phyloP scores from a whole-genome alignment of 345 rosid genomes.

The Brassica carinata region DNA sequence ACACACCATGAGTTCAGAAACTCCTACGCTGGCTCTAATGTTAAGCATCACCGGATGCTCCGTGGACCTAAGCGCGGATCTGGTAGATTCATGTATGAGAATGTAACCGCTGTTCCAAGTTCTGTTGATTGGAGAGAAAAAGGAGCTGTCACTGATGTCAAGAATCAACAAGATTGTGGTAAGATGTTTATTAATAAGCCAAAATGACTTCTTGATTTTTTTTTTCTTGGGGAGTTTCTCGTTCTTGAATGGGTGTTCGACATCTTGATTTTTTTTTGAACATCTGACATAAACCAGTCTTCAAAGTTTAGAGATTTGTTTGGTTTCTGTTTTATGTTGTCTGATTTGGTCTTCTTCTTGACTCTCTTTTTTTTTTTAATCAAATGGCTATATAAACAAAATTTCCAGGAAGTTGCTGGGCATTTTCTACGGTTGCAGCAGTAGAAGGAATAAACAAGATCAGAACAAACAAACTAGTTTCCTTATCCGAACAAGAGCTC shows the following conservation, averaged over 20 bases:
- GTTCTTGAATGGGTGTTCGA: background rate
- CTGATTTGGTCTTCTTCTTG: background rate
- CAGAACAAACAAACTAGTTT: conserved; percentile 53
- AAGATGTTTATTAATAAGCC: background rate
- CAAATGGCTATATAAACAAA: background rate
- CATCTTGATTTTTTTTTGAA: background rate
- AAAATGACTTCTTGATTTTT: background rate
- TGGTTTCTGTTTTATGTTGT: background rate
- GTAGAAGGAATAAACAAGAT: conserved; percentile 75
- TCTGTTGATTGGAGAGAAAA: conserved; percentile 52
- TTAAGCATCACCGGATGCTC: conserved; percentile 40
- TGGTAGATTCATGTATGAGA: conserved; percentile 41
- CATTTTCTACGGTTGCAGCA: conserved; percentile 72
- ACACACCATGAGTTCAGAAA: conserved; percentile 52
- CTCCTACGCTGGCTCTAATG: conserved; percentile 42
- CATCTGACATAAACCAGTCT: background rate
- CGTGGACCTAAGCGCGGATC: conserved; percentile 40
- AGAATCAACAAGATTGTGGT: conserved; percentile 55
- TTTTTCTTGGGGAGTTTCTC: background rate
- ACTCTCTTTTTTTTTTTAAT: background rate
- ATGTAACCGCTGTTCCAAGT: conserved; percentile 41
- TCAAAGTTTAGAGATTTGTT: background rate
- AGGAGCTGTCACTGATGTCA: conserved; percentile 53
- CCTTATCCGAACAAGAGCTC: conserved; percentile 75
- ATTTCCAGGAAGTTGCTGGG: conserved; percentile 77